Conservation (phyloP, 306 rosid species). For the Sphenostylis stenocarpa region DNA sequence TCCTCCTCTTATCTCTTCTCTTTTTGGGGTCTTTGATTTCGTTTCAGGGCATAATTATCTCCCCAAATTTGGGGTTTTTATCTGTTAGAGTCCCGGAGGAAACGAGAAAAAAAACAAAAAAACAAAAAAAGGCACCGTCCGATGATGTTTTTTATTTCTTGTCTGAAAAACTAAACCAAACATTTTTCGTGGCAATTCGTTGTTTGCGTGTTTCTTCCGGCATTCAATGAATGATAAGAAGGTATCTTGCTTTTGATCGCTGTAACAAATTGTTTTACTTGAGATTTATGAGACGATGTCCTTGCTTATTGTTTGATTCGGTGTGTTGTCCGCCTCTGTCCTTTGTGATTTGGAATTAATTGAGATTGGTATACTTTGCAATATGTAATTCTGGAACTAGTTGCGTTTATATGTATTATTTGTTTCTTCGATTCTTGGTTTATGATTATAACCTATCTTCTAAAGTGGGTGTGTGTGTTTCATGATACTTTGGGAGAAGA, state of each 20-base stretch:
- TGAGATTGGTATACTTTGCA: background rate
- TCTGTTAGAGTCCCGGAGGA: background rate
- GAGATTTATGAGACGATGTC: too few species aligned
- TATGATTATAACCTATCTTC: background rate
- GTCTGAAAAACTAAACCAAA: background rate
- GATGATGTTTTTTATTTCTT: background rate
- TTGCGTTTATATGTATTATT: background rate
- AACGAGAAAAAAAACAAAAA: too few species aligned
- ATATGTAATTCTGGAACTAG: background rate
- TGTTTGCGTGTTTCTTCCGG: background rate
- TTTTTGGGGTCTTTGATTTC: background rate
- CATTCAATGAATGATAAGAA: background rate
- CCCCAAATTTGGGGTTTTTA: background rate
- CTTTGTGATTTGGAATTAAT: background rate
- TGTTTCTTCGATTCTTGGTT: background rate
- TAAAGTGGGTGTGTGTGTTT: background rate
- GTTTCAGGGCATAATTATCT: background rate
- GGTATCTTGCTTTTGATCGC: background rate
- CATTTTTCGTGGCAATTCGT: background rate
- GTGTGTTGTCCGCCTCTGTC: background rate
- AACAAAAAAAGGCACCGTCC: background rate
- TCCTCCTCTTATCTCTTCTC: background rate
- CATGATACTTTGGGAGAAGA: background rate
- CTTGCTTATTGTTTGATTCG: slow-evolving; percentile 16
- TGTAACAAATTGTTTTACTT: background rate